Evolutionary conservation across 805 yeast species (phyloP).

Genomic region (Myxozyma neotropica): DNA sequence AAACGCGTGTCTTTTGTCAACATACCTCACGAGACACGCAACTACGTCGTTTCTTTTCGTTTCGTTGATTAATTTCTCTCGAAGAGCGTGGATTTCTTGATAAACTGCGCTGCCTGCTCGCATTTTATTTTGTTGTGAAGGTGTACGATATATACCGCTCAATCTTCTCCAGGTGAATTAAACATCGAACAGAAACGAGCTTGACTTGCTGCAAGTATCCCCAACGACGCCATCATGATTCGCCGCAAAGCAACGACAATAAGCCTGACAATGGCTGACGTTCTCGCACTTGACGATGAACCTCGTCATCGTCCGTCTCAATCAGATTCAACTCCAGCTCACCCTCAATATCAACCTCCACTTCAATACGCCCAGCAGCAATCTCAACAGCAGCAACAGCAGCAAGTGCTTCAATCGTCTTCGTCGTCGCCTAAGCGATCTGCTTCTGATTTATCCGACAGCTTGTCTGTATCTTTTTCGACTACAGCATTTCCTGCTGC

Average conservation of each 20-base stretch:
- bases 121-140: too few species aligned
- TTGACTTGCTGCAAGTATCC: too few species aligned
- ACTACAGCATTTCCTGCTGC: slow-evolving; percentile 1
- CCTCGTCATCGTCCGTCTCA: not conserved
- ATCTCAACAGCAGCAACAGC: slow-evolving; percentile 9
- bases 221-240: too few species aligned
- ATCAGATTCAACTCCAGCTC: not conserved
- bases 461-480: not conserved
- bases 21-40: not conserved
- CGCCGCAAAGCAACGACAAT: slow-evolving; percentile 32
- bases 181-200: too few species aligned
- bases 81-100: too few species aligned
- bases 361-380: not conserved
- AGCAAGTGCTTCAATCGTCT: not conserved
- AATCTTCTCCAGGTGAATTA: too few species aligned
- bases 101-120: too few species aligned
- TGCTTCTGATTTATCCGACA: not conserved
- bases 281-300: slow-evolving; percentile 32
- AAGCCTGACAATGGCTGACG: slow-evolving; percentile 30
- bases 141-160: too few species aligned
- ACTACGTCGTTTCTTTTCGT: not conserved
- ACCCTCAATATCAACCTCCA: not conserved
- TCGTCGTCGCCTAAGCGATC: slow-evolving; percentile 2
- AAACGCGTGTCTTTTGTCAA: not conserved
- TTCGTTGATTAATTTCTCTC: not conserved